Conservation (phyloP, 2,329 filamentous ascomycete genomes). For the Fusarium tanahbumbuense region DNA sequence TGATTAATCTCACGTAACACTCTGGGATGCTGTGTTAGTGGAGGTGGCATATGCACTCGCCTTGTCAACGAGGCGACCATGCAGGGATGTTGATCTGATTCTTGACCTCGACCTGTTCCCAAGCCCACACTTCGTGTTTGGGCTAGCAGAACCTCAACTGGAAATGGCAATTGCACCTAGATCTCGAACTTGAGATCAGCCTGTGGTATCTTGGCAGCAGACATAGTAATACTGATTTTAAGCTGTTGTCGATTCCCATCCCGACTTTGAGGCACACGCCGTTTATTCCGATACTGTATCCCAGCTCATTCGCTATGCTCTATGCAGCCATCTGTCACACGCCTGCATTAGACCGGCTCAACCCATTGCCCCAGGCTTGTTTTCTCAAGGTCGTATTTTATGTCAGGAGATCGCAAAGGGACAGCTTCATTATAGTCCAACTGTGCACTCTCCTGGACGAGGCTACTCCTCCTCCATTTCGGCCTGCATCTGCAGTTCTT, state of each 20-base stretch:
- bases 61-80: not conserved
- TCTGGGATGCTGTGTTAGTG: not conserved
- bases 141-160: not conserved
- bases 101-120: not conserved
- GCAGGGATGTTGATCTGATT: constrained; percentile 9
- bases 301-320: constrained; percentile 12
- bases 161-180: constrained; percentile 4
- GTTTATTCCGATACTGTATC: constrained; percentile 9
- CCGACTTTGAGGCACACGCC: constrained; percentile 3
- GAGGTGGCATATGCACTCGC: not conserved
- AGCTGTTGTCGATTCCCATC: not conserved
- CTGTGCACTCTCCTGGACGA: not conserved
- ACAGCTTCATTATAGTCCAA: not conserved
- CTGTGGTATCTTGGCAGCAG: not conserved
- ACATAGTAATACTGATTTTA: not conserved
- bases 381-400: not conserved
- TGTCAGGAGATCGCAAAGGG: not conserved
- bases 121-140: constrained; percentile 4
- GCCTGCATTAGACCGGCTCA: constrained; percentile 11
- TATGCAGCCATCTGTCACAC: constrained; percentile 19
- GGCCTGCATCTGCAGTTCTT: constrained; percentile 64
- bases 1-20: constrained; percentile 5
- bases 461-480: constrained; percentile 59
- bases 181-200: not conserved
- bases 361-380: constrained; percentile 26